These are phyloP conservation scores for Diaporthe citriasiana DNA, from an alignment of 2,329 filamentous ascomycete species.

Conservation along the genomic window DNA sequence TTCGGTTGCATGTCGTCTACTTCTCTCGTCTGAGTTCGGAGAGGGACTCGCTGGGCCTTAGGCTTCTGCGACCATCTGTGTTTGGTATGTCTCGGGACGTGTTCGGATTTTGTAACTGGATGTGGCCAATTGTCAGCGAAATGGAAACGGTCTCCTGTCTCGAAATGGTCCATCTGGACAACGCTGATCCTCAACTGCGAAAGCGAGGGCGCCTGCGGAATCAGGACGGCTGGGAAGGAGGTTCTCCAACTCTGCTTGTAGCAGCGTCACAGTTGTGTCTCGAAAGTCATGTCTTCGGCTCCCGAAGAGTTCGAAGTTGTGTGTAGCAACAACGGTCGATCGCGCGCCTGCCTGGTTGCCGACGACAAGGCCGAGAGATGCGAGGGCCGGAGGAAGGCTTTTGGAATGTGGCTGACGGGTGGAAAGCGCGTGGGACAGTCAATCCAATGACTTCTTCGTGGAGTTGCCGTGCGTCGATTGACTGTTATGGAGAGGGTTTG, in stretches of 20 bases:
- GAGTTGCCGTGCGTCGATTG: not conserved
- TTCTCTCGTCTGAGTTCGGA: too few relatives aligned
- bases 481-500: not conserved
- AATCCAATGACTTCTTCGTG: too few relatives aligned
- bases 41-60: not conserved
- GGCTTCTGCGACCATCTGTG: not conserved
- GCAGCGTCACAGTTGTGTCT: too few relatives aligned
- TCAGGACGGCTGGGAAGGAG: too few relatives aligned
- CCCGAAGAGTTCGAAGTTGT: too few relatives aligned
- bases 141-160: not conserved
- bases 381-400: not conserved
- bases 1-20: accelerated
- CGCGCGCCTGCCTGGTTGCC: not conserved
- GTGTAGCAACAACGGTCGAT: not conserved
- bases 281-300: not conserved
- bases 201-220: not conserved
- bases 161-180: too few relatives aligned
- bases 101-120: not conserved
- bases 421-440: not conserved
- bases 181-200: too few relatives aligned
- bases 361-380: not conserved
- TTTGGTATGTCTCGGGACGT: not conserved
- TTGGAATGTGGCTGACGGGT: not conserved
- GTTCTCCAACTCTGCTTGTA: not conserved
- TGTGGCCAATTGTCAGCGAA: not conserved